Evolutionary conservation across 441 rosid genomes (phyloP), one percentile per base, ranked within the genome.

Genomic region (Rhodomyrtus psidioides): DNA sequence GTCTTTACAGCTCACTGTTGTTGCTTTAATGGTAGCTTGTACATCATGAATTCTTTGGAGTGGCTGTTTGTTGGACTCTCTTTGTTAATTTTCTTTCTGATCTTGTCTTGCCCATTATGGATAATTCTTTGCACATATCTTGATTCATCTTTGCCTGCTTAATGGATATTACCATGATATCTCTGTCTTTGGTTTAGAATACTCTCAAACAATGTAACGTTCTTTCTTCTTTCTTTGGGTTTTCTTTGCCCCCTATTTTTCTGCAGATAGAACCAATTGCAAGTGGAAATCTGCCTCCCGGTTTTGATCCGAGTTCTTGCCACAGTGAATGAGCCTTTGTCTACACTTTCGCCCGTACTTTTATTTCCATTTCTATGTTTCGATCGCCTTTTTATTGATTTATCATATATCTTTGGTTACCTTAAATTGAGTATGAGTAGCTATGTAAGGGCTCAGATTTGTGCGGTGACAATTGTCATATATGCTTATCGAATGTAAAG

Each of bases 221-320:
- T 83, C 70, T 55, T 59, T 26, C 42, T 70, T 84, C 12, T 59
- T 82, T 42, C 55, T 53, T 84, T 84, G 0, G 55, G 55, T 28
- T 54, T 62, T 53, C 23, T 86, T 91, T 89, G 89, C 75, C 87
- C 90, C 57, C 88, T 90, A 91, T 90, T 30, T 53, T 93, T 94
- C 92, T 91, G 95, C 99, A 97, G 99, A 93, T 97, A 91, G 98
- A 97, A 92, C 98, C 98, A 83, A 93, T 96, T 83, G 98, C 99
- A 90, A 95, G 99, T 92, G 99, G 99, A 92, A 97, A 97, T 92
- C 95, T 97, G 92, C 99, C 99, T 92, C 97, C 99, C 88, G 99
- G 98, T 94, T 95, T 97, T 95, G 99, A 96, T 95, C 97, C 98
- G 83, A 95, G 93, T 90, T 91, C 98, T 94, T 97, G 99, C 96